Evolutionary conservation across 306 rosid genomes (phyloP).

Genomic region (Cicer pinnatifidum): DNA sequence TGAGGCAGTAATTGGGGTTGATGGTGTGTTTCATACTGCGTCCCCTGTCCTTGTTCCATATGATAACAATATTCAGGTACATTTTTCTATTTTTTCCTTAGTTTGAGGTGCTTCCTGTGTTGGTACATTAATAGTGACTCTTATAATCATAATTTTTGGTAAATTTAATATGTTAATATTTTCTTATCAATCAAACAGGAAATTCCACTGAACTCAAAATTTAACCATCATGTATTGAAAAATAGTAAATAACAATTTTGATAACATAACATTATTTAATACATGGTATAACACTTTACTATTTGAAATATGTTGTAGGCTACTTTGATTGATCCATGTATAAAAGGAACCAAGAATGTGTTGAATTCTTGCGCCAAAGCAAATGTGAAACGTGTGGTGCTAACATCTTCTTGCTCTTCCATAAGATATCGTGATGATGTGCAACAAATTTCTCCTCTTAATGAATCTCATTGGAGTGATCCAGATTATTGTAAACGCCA

Average conservation of each 20-base stretch:
- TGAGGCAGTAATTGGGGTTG: conserved; percentile 68
- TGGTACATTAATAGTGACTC: too few species aligned
- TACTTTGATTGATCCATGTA: conserved; percentile 73
- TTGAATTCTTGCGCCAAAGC: conserved; percentile 71
- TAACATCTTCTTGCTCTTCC: conserved; percentile 86
- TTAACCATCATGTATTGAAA: too few species aligned
- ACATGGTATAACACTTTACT: background rate
- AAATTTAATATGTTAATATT: too few species aligned
- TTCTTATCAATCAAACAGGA: too few species aligned
- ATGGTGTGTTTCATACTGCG: conserved; percentile 85
- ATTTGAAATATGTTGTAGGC: conserved; percentile 42
- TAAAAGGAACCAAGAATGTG: conserved; percentile 70
- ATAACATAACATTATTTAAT: background rate
- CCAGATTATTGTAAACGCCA: conserved; percentile 71
- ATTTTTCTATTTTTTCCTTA: too few species aligned
- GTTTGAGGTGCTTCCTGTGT: too few species aligned
- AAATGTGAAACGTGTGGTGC: conserved; percentile 65
- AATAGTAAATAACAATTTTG: too few species aligned
- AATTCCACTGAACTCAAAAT: too few species aligned
- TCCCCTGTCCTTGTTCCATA: conserved; percentile 74
- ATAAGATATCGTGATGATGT: conserved; percentile 71
- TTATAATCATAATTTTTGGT: too few species aligned
- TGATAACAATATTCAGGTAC: conserved; percentile 57
- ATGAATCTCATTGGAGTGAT: conserved; percentile 87
- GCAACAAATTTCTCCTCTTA: conserved; percentile 61